A percentile compares a stretch with the other conserved stretches of the same genome.
phyloP scores from a whole-genome alignment of 768 basidiomycete genomes.

The Strobilomyces dryophilus region DNA sequence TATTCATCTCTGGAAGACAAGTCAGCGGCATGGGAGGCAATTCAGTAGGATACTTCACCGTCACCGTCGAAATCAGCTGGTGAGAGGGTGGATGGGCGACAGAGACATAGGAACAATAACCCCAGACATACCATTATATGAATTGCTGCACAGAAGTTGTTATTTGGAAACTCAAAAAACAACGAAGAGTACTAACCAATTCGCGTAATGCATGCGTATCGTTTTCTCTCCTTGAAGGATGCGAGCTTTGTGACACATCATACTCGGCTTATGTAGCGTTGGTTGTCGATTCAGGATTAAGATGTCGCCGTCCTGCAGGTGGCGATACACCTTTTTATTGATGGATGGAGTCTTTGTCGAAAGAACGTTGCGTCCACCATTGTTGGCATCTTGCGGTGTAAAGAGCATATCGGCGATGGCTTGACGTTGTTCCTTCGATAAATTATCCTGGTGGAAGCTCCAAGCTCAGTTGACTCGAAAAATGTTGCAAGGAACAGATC shows the following conservation, averaged over 20 bases:
- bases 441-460: constrained; percentile 58
- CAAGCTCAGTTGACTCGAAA: constrained; percentile 2
- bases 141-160: constrained; percentile 60
- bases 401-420: constrained; percentile 94
- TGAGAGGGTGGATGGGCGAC: constrained; percentile 7
- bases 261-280: constrained; percentile 97
- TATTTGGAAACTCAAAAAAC: constrained; percentile 3
- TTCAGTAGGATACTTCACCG: constrained; percentile 40
- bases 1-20: constrained; percentile 83
- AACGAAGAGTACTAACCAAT: constrained; percentile 62
- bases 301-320: constrained; percentile 91
- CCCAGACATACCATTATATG: constrained; percentile 77
- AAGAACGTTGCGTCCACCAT: constrained; percentile 48
- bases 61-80: constrained; percentile 92
- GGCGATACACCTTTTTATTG: constrained; percentile 97
- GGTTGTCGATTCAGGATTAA: constrained; percentile 97
- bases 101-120: constrained; percentile 1
- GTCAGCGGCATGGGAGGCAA: constrained; percentile 2
- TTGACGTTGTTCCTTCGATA: constrained; percentile 83
- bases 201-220: constrained; percentile 99
- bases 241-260: constrained; percentile 97
- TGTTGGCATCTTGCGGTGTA: constrained; percentile 75
- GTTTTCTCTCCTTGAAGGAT: constrained; percentile 96
- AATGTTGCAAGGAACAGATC: constrained; percentile 2
- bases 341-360: constrained; percentile 73